Evolutionary conservation across 805 yeast species (phyloP).

Genomic region (Grigorovia transvaalensis): DNA sequence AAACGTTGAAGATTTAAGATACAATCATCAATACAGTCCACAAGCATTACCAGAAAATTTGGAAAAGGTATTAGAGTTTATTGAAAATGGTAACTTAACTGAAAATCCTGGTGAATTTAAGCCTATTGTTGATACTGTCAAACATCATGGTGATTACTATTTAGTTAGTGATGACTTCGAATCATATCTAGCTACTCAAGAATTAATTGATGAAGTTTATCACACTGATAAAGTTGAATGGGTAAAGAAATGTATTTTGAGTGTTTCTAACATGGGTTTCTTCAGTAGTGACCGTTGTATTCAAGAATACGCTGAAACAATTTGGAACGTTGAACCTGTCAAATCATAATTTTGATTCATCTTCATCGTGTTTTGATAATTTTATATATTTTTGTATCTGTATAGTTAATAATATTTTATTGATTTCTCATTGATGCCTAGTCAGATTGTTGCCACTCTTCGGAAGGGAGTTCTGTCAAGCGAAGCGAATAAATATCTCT

Average conservation of each 20-base stretch:
- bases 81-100: slow-evolving; percentile 67
- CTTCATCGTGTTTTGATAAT: no score
- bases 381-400: no score
- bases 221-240: slow-evolving; percentile 53
- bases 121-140: slow-evolving; percentile 58
- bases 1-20: slow-evolving; percentile 77
- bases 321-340: slow-evolving; percentile 84
- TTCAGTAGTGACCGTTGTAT: slow-evolving; percentile 86
- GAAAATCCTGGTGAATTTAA: slow-evolving; percentile 47
- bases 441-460: no score
- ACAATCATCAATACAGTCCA: slow-evolving; percentile 51
- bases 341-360: slow-evolving; percentile 9
- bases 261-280: slow-evolving; percentile 91
- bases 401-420: neutral
- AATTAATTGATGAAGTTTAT: slow-evolving; percentile 61
- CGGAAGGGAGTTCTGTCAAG: no score
- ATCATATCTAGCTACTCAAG: slow-evolving; percentile 74
- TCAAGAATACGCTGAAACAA: slow-evolving; percentile 82
- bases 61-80: slow-evolving; percentile 49
- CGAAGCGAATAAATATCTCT: no score
- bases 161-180: slow-evolving; percentile 85
- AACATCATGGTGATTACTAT: slow-evolving; percentile 72
- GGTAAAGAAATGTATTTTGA: slow-evolving; percentile 63
- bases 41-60: slow-evolving; percentile 51
- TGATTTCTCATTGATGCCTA: no score